A percentile compares a stretch with the other conserved stretches of the same genome.
These are phyloP conservation scores for Durusdinium trenchii DNA, from an alignment of 73 alveolate species.

Conservation along the genomic window DNA sequence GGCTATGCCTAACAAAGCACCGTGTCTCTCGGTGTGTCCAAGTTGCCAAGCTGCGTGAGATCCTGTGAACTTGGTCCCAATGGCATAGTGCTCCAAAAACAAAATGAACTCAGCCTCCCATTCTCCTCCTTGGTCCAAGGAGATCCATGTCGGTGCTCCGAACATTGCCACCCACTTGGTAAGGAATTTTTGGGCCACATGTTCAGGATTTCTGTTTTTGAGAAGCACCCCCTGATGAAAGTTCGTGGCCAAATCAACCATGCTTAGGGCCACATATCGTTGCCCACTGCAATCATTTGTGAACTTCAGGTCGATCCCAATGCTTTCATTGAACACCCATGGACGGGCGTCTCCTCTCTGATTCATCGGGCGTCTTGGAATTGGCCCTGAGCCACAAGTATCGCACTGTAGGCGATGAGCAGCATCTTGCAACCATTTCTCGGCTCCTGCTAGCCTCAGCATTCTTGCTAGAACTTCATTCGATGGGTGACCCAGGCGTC, in stretches of 20 bases:
- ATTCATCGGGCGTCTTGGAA: neutral
- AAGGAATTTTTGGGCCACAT: neutral
- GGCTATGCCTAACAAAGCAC: neutral
- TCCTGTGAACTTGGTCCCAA: no score
- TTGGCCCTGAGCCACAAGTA: no score
- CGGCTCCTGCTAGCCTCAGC: no score
- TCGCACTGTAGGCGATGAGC: no score
- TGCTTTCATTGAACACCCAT: neutral
- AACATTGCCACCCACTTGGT: neutral
- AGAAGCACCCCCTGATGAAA: neutral
- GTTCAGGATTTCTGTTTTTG: neutral
- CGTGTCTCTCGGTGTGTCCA: no score
- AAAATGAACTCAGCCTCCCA: constrained; percentile 4
- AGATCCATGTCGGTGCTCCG: neutral
- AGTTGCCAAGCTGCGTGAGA: no score
- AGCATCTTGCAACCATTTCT: no score
- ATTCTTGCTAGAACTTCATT: no score
- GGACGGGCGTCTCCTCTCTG: neutral
- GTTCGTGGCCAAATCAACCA: neutral
- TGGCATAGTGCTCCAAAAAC: neutral
- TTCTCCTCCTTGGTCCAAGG: constrained; percentile 15
- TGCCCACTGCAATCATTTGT: neutral
- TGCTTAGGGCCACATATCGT: no score
- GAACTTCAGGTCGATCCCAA: neutral
- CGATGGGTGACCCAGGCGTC: no score